Conservation (phyloP, 805 yeast genomes). For the Saccharomycopsis lassenensis region DNA sequence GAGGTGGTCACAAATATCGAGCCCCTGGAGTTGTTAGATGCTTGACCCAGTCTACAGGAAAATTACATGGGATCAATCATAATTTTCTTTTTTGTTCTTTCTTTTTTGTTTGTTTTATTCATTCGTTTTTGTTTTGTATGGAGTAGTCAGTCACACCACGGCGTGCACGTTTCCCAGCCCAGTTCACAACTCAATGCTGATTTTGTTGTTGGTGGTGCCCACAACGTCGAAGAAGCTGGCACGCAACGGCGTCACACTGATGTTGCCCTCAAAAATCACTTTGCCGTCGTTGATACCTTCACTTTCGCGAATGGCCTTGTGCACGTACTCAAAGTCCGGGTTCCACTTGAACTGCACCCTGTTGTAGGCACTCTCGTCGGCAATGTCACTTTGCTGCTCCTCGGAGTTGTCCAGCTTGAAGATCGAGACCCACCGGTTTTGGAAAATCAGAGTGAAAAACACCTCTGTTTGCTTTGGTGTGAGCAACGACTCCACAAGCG, state of each 20-base stretch:
- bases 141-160: too few species aligned
- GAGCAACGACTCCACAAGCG: constrained; percentile 43
- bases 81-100: too few species aligned
- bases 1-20: too few species aligned
- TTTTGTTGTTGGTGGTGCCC: constrained; percentile 50
- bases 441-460: constrained; percentile 65
- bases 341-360: constrained; percentile 60
- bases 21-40: too few species aligned
- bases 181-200: constrained; percentile 64
- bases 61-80: too few species aligned
- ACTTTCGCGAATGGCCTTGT: constrained; percentile 36
- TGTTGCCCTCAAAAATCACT: constrained; percentile 50
- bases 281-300: constrained; percentile 55
- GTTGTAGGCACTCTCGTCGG: constrained; percentile 35
- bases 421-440: constrained; percentile 69
- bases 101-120: too few species aligned
- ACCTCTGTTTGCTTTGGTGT: constrained; percentile 48
- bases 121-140: too few species aligned
- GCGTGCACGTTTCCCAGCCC: too few species aligned
- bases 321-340: constrained; percentile 69
- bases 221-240: constrained; percentile 58
- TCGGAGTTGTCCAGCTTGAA: constrained; percentile 18
- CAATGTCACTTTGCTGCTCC: constrained; percentile 29
- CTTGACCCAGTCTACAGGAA: too few species aligned
- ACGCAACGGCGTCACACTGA: constrained; percentile 59